phyloP scores from a whole-genome alignment of 768 basidiomycete species.

The Lyophyllum atratum region DNA sequence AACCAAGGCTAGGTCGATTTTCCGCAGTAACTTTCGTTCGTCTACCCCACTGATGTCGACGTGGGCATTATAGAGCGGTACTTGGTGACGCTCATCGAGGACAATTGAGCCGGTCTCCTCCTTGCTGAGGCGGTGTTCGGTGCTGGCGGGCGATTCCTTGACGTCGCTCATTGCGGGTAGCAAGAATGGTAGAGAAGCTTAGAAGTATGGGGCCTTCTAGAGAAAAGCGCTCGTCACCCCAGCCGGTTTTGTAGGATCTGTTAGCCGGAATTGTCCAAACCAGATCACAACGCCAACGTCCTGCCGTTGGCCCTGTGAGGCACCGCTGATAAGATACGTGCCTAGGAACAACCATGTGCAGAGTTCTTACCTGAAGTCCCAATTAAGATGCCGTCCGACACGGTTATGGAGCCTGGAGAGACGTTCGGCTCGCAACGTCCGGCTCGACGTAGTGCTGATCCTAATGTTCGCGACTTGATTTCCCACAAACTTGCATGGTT shows the following conservation, averaged over 20 bases:
- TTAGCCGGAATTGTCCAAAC: neutral
- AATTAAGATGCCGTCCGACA: constrained; percentile 9
- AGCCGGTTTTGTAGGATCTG: constrained; percentile 6
- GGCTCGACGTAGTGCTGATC: neutral
- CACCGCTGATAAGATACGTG: constrained; percentile 1
- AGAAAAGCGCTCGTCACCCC: neutral
- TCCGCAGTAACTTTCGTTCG: constrained; percentile 69
- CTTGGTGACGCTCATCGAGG: constrained; percentile 19
- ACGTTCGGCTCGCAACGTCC: too few species aligned
- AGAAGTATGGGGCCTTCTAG: constrained; percentile 6
- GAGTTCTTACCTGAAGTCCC: neutral
- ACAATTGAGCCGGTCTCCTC: constrained; percentile 29
- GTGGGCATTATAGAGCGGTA: constrained; percentile 43
- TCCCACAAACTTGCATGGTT: neutral
- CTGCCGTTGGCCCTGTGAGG: constrained; percentile 1
- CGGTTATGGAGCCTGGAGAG: constrained; percentile 1
- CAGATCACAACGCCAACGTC: neutral
- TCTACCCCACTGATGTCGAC: constrained; percentile 63
- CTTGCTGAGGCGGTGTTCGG: constrained; percentile 26
- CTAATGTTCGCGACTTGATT: neutral
- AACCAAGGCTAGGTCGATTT: constrained; percentile 66
- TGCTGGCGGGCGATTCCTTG: constrained; percentile 13
- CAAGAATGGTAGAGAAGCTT: constrained; percentile 4
- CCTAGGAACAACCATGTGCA: constrained; percentile 2
- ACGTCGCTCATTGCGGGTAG: constrained; percentile 11